A percentile compares a stretch with the other conserved stretches of the same genome.
These are phyloP conservation scores for Cardamine occulta DNA, from an alignment of 345 rosid species.

Conservation along the genomic window DNA sequence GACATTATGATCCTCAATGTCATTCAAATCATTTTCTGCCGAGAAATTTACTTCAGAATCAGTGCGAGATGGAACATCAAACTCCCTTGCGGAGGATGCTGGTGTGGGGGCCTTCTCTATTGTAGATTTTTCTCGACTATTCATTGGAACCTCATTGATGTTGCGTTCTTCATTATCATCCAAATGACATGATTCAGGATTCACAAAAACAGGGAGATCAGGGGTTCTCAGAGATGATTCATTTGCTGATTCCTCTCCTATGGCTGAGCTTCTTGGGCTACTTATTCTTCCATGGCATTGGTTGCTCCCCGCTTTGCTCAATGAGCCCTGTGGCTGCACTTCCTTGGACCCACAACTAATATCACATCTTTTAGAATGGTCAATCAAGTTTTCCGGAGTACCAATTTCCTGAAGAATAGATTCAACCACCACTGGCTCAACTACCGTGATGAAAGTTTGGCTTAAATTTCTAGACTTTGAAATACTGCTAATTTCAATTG, in stretches of 20 bases:
- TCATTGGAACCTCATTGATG: slow-evolving; percentile 35
- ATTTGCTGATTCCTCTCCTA: slow-evolving; percentile 33
- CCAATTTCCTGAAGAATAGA: slow-evolving; percentile 22
- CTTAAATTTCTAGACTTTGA: slow-evolving; percentile 14
- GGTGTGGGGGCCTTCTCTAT: slow-evolving; percentile 37
- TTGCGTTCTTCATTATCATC: slow-evolving; percentile 44
- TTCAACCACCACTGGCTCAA: slow-evolving; percentile 32
- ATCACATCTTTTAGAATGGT: slow-evolving; percentile 33
- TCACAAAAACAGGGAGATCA: slow-evolving; percentile 40
- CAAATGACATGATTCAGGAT: slow-evolving; percentile 54
- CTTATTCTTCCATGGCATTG: slow-evolving; percentile 41
- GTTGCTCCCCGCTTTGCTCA: slow-evolving; percentile 29
- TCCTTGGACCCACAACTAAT: slow-evolving; percentile 41
- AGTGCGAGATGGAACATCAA: slow-evolving; percentile 37
- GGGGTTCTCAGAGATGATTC: slow-evolving; percentile 37
- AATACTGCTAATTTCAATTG: slow-evolving; percentile 30
- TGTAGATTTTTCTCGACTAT: slow-evolving; percentile 31
- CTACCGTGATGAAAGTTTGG: slow-evolving; percentile 25
- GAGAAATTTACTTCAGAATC: slow-evolving; percentile 33
- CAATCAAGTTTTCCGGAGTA: slow-evolving; percentile 22
- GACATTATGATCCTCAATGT: slow-evolving; percentile 37
- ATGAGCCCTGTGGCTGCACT: slow-evolving; percentile 23
- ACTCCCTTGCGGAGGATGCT: slow-evolving; percentile 33
- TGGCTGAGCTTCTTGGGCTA: slow-evolving; percentile 47
- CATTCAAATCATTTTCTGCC: slow-evolving; percentile 32